Evolutionary conservation across 2,329 filamentous ascomycete genomes (phyloP), one percentile per base, ranked within the genome.

Genomic region (Pseudocercospora vitis): DNA sequence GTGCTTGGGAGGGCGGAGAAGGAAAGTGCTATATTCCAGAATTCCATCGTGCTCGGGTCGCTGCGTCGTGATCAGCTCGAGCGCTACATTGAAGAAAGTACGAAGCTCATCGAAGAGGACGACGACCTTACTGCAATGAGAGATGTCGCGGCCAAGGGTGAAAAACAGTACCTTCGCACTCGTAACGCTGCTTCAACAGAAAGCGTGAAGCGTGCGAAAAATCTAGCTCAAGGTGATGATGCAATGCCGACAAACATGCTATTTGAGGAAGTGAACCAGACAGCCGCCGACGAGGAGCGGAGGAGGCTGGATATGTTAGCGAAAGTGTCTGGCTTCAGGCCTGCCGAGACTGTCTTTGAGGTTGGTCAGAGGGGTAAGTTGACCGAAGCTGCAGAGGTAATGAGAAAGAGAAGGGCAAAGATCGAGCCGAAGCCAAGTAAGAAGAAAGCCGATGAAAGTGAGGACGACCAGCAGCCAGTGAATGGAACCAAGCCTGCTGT

Each of bases 271-370:
- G 67, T 86, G 29, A 82, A 87, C 48, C n/a, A 21, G 24, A 45
- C 23, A 11, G 81, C 81, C 0, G 80, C 83, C 52, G 76, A 81
- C 28, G 73, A 81, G 23, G 88, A 92, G 66, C 80, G 84, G 55
- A 85, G 89, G 45, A 83, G 91, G 26, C 84, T 91, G 45, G 85
- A 87, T 47, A 95, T 99, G 89, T 77, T 99, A 24, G 89, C 90
- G 26, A 83, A 86, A 54, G 89, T 99, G 53, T 91, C 89, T 64
- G 87, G 87, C 1, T 99, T 94, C 74, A 84, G 89, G 63, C 94
- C 95, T 0, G 80, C 86, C 37, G 94, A 99, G 72, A 97, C 92
- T 0, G 89, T 99, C n/a, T 99, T 99, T 64, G 94, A 99, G 71
- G 86, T 96, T 58, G 88, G 88, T 5, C 84, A 86, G 62, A 82